A percentile compares a stretch with the other conserved stretches of the same genome.
Conservation (phyloP, 2,329 filamentous ascomycete species). For the Aspergillus sp. region DNA sequence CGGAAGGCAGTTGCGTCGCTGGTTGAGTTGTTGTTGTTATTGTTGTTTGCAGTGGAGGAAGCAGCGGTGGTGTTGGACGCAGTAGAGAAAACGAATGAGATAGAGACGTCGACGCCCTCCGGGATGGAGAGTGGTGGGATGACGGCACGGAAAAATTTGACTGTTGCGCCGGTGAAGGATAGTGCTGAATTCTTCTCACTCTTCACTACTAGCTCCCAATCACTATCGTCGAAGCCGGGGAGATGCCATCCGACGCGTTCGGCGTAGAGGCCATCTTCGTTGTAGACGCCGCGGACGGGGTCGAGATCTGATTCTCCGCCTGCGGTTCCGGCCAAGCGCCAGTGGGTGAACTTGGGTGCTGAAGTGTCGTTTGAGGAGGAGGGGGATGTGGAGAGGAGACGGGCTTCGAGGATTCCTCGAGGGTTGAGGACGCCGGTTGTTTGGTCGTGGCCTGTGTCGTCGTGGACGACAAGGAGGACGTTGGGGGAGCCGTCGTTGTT, state of each 20-base stretch:
- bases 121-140: conserved; percentile 54
- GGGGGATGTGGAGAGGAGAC: conserved; percentile 28
- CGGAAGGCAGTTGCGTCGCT: conserved; percentile 40
- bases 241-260: conserved; percentile 62
- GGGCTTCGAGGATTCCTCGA: conserved; percentile 46
- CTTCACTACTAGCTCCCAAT: conserved; percentile 38
- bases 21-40: conserved; percentile 4
- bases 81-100: conserved; percentile 56
- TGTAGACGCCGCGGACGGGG: conserved; percentile 55
- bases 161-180: conserved; percentile 51
- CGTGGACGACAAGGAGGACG: conserved; percentile 61
- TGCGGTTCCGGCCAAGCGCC: conserved; percentile 60
- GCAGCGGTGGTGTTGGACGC: conserved; percentile 29
- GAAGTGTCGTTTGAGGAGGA: conserved; percentile 24
- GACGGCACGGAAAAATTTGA: conserved; percentile 57
- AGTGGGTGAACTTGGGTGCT: conserved; percentile 52
- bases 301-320: conserved; percentile 55
- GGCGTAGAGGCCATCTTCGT: conserved; percentile 59
- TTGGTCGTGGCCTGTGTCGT: conserved; percentile 45
- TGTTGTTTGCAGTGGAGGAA: conserved; percentile 5
- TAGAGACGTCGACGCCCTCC: conserved; percentile 53
- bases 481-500: conserved; percentile 49
- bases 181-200: conserved; percentile 20
- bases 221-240: conserved; percentile 53
- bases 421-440: conserved; percentile 31